phyloP scores from a whole-genome alignment of 495 filamentous ascomycete species.

The Penicillium paradoxum region DNA sequence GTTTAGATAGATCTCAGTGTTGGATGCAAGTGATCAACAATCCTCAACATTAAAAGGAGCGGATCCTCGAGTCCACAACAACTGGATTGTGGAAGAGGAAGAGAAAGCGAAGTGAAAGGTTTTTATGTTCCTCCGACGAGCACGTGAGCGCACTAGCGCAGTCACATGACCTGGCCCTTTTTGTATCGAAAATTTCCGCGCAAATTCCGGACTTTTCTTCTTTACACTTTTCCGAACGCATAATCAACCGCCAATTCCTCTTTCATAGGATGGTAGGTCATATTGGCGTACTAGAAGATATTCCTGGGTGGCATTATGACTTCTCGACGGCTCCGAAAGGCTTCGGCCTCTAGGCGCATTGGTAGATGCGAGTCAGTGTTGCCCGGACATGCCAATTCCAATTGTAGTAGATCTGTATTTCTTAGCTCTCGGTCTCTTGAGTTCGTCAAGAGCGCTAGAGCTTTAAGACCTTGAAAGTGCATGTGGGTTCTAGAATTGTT shows the following conservation, averaged over 20 bases:
- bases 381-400: constrained; percentile 32
- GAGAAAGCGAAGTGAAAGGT: not conserved
- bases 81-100: not conserved
- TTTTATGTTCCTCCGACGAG: not conserved
- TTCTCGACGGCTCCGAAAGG: constrained; percentile 29
- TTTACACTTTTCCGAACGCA: constrained; percentile 49
- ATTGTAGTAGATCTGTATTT: not conserved
- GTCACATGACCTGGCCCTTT: constrained; percentile 18
- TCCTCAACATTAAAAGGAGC: constrained; percentile 7
- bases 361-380: constrained; percentile 40
- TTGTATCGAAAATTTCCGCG: constrained; percentile 19
- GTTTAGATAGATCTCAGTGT: constrained; percentile 9
- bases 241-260: constrained; percentile 52
- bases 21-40: not conserved
- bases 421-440: not conserved
- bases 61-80: not conserved
- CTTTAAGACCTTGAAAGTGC: not conserved
- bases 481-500: not conserved
- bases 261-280: constrained; percentile 48
- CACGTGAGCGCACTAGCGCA: not conserved
- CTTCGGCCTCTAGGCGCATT: constrained; percentile 26
- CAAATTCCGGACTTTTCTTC: constrained; percentile 21
- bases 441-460: too few species aligned
- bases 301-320: constrained; percentile 24
- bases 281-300: constrained; percentile 51